Percentiles rank a stretch among this genome's conserved stretches.
Evolutionary conservation across 1,139 yeast species (phyloP).

Genomic region (Geotrichum europaeum): DNA sequence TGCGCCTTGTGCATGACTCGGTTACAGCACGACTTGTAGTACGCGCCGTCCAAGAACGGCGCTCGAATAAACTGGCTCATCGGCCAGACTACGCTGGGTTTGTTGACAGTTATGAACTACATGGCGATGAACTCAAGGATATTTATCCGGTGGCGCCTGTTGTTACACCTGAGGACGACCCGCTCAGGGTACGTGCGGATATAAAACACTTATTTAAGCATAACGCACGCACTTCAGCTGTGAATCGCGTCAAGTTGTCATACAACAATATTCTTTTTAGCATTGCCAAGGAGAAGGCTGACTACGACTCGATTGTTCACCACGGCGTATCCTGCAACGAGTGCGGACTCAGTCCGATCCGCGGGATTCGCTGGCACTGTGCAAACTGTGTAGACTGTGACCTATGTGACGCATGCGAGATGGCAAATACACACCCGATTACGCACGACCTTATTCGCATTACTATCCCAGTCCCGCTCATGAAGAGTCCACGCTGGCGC

Average conservation of each 20-base stretch:
- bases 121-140: background rate
- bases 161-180: background rate
- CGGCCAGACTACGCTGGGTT: background rate
- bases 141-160: background rate
- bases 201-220: background rate
- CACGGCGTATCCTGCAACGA: slow-evolving; percentile 31
- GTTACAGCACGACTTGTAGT: background rate
- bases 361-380: slow-evolving; percentile 31
- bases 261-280: slow-evolving; percentile 22
- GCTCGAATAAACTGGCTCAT: background rate
- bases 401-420: slow-evolving; percentile 31
- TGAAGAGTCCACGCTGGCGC: slow-evolving; percentile 29
- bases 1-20: background rate
- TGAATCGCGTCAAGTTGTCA: background rate
- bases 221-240: background rate
- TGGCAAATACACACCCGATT: slow-evolving; percentile 23
- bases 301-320: slow-evolving; percentile 21
- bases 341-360: slow-evolving; percentile 32
- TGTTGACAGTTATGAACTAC: background rate
- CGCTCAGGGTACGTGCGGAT: background rate
- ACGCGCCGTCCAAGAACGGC: background rate
- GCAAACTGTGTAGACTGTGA: slow-evolving; percentile 33
- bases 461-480: slow-evolving; percentile 29
- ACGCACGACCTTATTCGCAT: slow-evolving; percentile 27
- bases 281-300: slow-evolving; percentile 26